Conservation (phyloP, 805 yeast species). For the Candida glaebosa region DNA sequence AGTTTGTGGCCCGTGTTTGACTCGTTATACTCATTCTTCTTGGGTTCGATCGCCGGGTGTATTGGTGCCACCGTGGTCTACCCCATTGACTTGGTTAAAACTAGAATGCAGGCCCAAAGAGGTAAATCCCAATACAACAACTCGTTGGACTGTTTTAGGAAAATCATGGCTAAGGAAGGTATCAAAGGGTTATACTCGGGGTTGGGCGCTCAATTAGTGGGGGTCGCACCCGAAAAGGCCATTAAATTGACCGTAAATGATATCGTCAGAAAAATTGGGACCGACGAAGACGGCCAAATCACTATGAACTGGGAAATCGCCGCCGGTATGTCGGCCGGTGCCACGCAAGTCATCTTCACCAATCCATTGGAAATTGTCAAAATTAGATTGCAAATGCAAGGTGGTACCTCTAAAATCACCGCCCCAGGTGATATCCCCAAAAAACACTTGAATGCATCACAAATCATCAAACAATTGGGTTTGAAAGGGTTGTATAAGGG, state of each 20-base stretch:
- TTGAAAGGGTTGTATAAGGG: constrained; percentile 87
- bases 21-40: constrained; percentile 78
- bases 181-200: constrained; percentile 86
- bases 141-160: constrained; percentile 81
- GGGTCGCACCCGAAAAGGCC: constrained; percentile 98
- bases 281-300: constrained; percentile 39
- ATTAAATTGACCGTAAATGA: constrained; percentile 94
- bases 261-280: constrained; percentile 69
- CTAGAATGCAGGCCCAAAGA: constrained; percentile 96
- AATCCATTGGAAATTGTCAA: constrained; percentile 95
- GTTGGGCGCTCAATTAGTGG: constrained; percentile 87
- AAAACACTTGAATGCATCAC: constrained; percentile 53
- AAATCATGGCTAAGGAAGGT: constrained; percentile 77
- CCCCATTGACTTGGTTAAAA: constrained; percentile 93
- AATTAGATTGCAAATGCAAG: constrained; percentile 91
- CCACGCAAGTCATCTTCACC: constrained; percentile 92
- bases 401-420: constrained; percentile 47
- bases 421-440: constrained; percentile 39
- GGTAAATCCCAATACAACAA: constrained; percentile 67
- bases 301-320: constrained; percentile 63
- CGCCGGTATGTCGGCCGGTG: constrained; percentile 95
- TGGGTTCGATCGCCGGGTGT: constrained; percentile 96
- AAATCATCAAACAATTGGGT: constrained; percentile 77
- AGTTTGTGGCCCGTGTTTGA: constrained; percentile 52
- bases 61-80: constrained; percentile 97